Conservation (phyloP, 257 asterid genomes). For the Datura wrightii region DNA sequence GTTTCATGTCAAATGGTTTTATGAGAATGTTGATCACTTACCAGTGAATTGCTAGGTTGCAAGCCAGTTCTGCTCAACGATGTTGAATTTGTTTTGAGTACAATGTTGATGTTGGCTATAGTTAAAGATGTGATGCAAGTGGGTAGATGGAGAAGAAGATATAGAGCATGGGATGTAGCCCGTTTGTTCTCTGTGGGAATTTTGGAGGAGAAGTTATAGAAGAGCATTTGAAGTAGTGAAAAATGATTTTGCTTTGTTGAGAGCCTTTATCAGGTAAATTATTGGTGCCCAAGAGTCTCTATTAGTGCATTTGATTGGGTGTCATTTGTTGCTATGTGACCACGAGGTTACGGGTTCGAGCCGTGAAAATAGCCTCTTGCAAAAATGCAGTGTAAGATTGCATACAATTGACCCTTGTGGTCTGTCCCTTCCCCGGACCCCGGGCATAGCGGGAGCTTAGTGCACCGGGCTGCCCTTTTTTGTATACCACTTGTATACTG, state of each 20-base stretch:
- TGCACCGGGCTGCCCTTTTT: neutral
- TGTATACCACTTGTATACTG: neutral
- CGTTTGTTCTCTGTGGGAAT: neutral
- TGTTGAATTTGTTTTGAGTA: neutral
- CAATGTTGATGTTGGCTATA: neutral
- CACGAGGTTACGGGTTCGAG: no score
- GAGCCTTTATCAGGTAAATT: neutral
- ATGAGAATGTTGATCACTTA: neutral
- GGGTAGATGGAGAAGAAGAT: neutral
- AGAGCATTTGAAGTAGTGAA: neutral
- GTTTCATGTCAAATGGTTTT: neutral
- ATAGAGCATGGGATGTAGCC: conserved; percentile 13
- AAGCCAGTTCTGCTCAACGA: neutral
- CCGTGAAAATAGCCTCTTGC: no score
- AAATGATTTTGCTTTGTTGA: neutral
- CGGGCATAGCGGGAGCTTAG: no score
- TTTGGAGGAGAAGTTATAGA: neutral
- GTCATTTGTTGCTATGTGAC: neutral
- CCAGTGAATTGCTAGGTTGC: neutral
- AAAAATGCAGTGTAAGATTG: no score
- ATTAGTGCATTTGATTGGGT: neutral
- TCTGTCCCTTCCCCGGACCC: no score
- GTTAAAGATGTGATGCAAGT: neutral
- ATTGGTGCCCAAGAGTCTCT: neutral
- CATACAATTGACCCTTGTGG: no score